Evolutionary conservation across 129 eudicot species (phyloP).

Genomic region (Rutidosis leptorrhynchoides): DNA sequence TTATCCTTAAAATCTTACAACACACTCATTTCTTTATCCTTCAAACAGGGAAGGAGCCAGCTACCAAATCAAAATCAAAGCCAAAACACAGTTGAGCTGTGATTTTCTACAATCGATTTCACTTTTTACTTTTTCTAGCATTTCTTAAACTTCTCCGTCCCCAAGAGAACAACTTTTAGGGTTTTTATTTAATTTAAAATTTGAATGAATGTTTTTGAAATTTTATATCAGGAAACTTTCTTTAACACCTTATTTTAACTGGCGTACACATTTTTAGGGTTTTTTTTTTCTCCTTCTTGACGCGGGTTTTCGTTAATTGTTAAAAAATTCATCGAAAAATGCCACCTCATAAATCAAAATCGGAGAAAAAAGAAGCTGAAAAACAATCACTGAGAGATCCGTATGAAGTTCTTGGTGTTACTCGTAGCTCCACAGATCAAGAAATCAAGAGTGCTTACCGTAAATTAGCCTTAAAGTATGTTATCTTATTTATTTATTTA

Average conservation of each 20-base stretch:
- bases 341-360: conserved; percentile 60
- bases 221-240: conserved; percentile 1
- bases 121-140: conserved; percentile 24
- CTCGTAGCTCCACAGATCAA: conserved; percentile 70
- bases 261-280: conserved; percentile 17
- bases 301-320: background rate
- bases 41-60: conserved; percentile 23
- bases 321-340: conserved; percentile 30
- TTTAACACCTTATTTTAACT: conserved; percentile 10
- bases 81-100: conserved; percentile 17
- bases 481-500: background rate
- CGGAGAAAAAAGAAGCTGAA: conserved; percentile 46
- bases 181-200: background rate
- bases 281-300: conserved; percentile 21
- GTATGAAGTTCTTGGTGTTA: conserved; percentile 74
- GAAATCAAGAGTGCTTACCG: conserved; percentile 79
- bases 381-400: conserved; percentile 68
- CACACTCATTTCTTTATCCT: conserved; percentile 24
- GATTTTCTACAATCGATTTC: conserved; percentile 17
- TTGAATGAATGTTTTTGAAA: background rate
- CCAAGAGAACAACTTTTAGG: conserved; percentile 7
- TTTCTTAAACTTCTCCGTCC: conserved; percentile 32
- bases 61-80: conserved; percentile 6
- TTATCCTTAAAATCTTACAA: conserved; percentile 16
- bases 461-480: conserved; percentile 81